Evolutionary conservation across 768 basidiomycete species (phyloP), one percentile per base, ranked within the genome.

Genomic region (Leucogyrophana mollusca): DNA sequence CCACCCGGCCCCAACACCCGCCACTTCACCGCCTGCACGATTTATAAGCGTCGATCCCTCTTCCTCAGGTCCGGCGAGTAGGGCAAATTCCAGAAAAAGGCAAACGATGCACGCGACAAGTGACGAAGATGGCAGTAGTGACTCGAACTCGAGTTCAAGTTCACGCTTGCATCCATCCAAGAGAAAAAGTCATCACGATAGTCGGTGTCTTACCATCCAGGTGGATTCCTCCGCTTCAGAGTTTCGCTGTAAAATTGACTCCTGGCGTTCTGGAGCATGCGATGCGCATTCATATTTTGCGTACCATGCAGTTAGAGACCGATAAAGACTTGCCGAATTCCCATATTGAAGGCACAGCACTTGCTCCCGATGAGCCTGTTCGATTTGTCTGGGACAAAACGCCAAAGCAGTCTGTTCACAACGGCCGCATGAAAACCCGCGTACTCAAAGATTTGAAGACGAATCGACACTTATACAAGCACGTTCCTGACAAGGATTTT

Each of bases 331-430:
- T 89, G 7, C 87, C 87, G 1, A 78, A 79, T 46, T 80, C 76
- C 43, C 79, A 86, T 55, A 53, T 56, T 9, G 86, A 89, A 56
- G 82, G 79, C 13, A 67, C 61, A 9, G 55, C 65, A 3, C 55
- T 82, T 1, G 68, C 64, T 2, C 56, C 69, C 9, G 59, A 71
- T 17, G 75, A 82, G n/a, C 77, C 85, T 1, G 71, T 89, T 11
- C 82, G 87, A 16, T 89, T 89, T 52, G 82, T 87, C 4, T 90
- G 87, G 87, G 80, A 84, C 50, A 87, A 86, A 60, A 90, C 87
- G 2, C 71, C 77, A 9, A 85, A 81, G 49, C 84, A 88, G 55
- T 89, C 86, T 1, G 74, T 80, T 16, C 87, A 88, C 56, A 90
- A 90, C 48, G 70, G 73, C 9, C 74, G 77, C 11, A 88, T 88